Conservation (phyloP, 805 yeast genomes). For the Monosporozyma solicola region DNA sequence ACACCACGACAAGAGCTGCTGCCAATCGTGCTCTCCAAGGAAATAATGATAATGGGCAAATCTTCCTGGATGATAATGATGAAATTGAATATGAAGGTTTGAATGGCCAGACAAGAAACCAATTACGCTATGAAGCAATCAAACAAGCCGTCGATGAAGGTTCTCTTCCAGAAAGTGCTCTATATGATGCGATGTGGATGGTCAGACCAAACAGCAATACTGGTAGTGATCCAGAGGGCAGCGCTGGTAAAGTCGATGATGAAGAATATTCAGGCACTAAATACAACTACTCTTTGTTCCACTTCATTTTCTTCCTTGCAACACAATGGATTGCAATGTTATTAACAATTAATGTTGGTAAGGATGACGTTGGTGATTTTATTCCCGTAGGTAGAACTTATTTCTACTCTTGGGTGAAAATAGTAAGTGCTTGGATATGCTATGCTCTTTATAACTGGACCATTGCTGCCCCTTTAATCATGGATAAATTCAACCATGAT, state of each 20-base stretch:
- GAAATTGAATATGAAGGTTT: slow-evolving; percentile 37
- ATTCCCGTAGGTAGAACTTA: slow-evolving; percentile 96
- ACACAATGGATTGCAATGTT: slow-evolving; percentile 95
- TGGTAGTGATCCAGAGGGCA: slow-evolving; percentile 22
- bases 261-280: slow-evolving; percentile 63
- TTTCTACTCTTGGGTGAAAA: slow-evolving; percentile 91
- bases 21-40: slow-evolving; percentile 61
- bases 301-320: slow-evolving; percentile 84
- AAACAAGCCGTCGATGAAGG: slow-evolving; percentile 96
- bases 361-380: slow-evolving; percentile 77
- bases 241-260: slow-evolving; percentile 27
- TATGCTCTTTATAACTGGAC: slow-evolving; percentile 84
- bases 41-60: slow-evolving; percentile 30
- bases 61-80: slow-evolving; percentile 15
- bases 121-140: slow-evolving; percentile 79
- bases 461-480: slow-evolving; percentile 80
- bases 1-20: slow-evolving; percentile 95
- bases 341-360: slow-evolving; percentile 82
- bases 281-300: slow-evolving; percentile 83
- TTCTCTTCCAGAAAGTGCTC: slow-evolving; percentile 84
- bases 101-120: slow-evolving; percentile 40
- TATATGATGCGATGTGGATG: slow-evolving; percentile 61
- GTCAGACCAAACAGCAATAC: slow-evolving; percentile 18
- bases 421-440: slow-evolving; percentile 87
- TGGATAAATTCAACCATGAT: slow-evolving; percentile 63